Evolutionary conservation across 352 stramenopile species (phyloP), one percentile per base, ranked within the genome.

Genomic region (Pythium vanterpoolii): DNA sequence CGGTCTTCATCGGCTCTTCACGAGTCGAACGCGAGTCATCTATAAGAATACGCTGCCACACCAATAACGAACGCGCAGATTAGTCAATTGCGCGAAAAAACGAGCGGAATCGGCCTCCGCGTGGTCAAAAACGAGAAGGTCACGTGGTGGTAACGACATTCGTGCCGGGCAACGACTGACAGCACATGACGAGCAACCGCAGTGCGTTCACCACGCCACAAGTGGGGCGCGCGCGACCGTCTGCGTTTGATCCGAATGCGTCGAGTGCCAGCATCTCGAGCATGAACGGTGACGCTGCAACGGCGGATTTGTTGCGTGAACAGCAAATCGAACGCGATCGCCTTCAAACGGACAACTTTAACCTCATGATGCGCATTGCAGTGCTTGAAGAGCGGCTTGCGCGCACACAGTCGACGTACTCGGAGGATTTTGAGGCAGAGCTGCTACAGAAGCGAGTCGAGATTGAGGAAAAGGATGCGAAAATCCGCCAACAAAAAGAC

Each of bases 271-370:
- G 48, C 33, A 7, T 49, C 11, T 45, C 26, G 28, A 63, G 57
- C 42, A 44, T 36, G 49, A 36, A 28, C 43, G 56, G 45, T 33
- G 52, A 60, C 26, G 34, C 13, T 19, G 60, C 60, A 23, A 42
- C 51, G 21, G 60, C 60, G 28, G 60, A 68, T 33, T 33, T 83
- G 47, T 60, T 87, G 21, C 75, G 77, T 27, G 75, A 85, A 48
- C 73, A 87, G 64, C 71, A 86, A 63, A 69, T 65, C 10, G 73
- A 85, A 53, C 74, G 72, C 42, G 76, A 91, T 47, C 72, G 73
- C 3, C 68, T 93, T 5, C 67, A 74, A 24, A 89, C 83, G 66
- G 81, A 88, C 48, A 87, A 86, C 62, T 88, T 88, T 54, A 90
- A 90, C 69, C 76, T 88, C 64, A 74, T 74, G 62, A 60, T 87